A percentile compares a stretch with the other conserved stretches of the same genome.
These are phyloP conservation scores for Blastocrithidia nonstop DNA, from an alignment of 208 protist genomes.

Conservation along the genomic window DNA sequence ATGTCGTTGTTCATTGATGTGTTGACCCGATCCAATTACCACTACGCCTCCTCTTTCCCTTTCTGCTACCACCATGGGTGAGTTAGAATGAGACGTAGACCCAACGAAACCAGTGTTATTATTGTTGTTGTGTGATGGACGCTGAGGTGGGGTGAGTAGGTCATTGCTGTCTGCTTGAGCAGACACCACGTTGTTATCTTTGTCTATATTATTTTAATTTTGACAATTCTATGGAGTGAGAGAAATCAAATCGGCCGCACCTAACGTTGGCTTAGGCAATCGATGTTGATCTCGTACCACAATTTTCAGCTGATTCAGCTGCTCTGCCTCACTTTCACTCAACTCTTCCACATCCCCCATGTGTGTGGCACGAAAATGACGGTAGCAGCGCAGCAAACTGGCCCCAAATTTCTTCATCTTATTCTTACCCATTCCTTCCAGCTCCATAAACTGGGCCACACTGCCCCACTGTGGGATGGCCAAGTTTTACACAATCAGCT, in stretches of 20 bases:
- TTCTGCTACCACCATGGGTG: too few relatives aligned
- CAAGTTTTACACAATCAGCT: conserved; percentile 54
- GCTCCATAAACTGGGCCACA: conserved; percentile 48
- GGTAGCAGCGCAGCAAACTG: conserved; percentile 59
- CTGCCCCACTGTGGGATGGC: conserved; percentile 42
- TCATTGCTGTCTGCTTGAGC: too few relatives aligned
- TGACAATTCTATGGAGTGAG: neutral
- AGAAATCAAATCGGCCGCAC: too few relatives aligned
- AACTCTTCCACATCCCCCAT: conserved; percentile 74
- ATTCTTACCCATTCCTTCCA: conserved; percentile 79
- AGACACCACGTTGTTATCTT: neutral
- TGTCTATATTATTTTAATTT: neutral
- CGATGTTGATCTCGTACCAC: conserved; percentile 11
- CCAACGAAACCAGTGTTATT: too few relatives aligned
- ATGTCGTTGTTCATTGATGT: too few relatives aligned
- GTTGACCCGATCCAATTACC: too few relatives aligned
- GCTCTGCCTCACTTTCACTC: conserved; percentile 24
- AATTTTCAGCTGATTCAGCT: conserved; percentile 30
- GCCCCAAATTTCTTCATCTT: conserved; percentile 77
- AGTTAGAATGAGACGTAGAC: too few relatives aligned
- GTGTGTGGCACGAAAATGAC: conserved; percentile 53
- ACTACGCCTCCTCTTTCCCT: too few relatives aligned
- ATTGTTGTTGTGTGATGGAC: too few relatives aligned
- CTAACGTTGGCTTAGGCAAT: too few relatives aligned
- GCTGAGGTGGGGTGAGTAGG: too few relatives aligned